These are phyloP conservation scores for Acanthamoeba triangularis DNA, from an alignment of 208 protist species.

Conservation along the genomic window DNA sequence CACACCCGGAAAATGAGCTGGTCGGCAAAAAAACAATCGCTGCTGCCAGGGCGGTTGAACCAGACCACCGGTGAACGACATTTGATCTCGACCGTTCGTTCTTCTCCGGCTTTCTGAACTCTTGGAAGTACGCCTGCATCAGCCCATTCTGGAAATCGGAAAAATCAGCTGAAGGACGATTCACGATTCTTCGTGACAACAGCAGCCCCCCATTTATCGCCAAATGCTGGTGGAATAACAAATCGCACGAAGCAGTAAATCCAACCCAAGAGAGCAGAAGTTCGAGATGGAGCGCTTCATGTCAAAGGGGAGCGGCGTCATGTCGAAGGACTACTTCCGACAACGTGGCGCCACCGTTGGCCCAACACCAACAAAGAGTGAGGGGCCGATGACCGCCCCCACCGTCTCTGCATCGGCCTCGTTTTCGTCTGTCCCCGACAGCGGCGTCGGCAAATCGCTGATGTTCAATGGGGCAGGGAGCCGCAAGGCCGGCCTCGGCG, in stretches of 20 bases:
- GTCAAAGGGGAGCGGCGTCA: conserved; percentile 9
- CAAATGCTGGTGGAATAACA: neutral
- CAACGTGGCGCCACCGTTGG: neutral
- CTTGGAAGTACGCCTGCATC: neutral
- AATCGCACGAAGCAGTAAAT: neutral
- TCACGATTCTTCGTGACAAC: too few species aligned
- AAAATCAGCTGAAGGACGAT: too few species aligned
- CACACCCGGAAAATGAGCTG: too few species aligned
- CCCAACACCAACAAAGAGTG: neutral
- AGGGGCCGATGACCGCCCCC: neutral
- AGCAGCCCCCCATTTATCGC: too few species aligned
- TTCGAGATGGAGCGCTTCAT: conserved; percentile 11
- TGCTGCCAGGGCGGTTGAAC: too few species aligned
- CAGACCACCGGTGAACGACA: too few species aligned
- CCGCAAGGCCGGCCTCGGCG: neutral
- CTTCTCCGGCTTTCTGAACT: neutral
- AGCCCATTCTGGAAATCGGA: neutral
- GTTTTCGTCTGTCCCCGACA: neutral
- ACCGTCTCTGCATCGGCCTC: neutral
- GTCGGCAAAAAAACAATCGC: too few species aligned
- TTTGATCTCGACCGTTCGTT: too few species aligned
- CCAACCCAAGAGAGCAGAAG: neutral
- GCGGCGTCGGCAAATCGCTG: neutral
- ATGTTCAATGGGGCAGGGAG: neutral
- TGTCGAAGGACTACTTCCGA: conserved; percentile 53